phyloP scores from a whole-genome alignment of 2,329 filamentous ascomycete genomes.

The Cladophialophora psammophila region DNA sequence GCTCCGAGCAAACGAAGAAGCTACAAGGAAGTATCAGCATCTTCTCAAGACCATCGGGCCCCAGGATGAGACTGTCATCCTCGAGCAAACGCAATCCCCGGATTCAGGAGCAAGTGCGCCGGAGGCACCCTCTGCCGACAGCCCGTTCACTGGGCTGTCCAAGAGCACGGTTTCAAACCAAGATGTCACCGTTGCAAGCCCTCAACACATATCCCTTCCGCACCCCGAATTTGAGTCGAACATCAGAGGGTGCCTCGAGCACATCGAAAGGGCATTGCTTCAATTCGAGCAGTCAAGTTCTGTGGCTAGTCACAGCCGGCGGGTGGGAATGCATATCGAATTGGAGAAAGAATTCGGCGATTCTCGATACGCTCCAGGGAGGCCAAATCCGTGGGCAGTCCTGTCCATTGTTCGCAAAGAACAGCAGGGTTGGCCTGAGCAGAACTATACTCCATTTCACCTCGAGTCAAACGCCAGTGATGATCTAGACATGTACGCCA shows the following conservation, averaged over 20 bases:
- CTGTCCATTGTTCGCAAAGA: slow-evolving; percentile 13
- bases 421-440: background rate
- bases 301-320: background rate
- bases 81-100: background rate
- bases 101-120: background rate
- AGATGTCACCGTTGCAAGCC: background rate
- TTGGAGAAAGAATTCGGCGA: slow-evolving; percentile 15
- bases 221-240: slow-evolving; percentile 2
- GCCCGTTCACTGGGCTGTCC: background rate
- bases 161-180: background rate
- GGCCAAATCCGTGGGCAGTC: slow-evolving; percentile 10
- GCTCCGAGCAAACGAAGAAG: slow-evolving; percentile 22
- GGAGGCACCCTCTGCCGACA: background rate
- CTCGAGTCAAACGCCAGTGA: background rate
- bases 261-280: slow-evolving; percentile 17
- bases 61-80: background rate
- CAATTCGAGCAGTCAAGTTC: slow-evolving; percentile 17
- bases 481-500: slow-evolving; percentile 10
- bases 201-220: background rate
- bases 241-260: slow-evolving; percentile 9
- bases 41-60: slow-evolving; percentile 13
- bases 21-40: slow-evolving; percentile 20
- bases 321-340: slow-evolving; percentile 16
- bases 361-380: background rate
- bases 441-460: slow-evolving; percentile 5